Conservation (phyloP, 1,284 basidiomycete genomes). For the Malassezia sympodialis region DNA sequence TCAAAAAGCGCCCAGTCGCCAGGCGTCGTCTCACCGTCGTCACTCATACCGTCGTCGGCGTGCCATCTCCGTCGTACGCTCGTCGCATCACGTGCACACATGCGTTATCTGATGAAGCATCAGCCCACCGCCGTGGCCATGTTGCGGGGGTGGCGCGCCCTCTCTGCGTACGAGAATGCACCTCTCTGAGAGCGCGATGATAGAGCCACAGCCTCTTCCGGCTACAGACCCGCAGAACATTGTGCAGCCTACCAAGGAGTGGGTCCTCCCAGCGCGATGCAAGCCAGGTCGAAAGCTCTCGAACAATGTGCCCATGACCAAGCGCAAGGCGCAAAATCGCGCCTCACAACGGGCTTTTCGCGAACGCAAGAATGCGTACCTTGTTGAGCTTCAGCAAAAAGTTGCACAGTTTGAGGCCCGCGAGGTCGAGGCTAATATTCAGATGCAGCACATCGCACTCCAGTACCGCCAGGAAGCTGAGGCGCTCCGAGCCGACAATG, state of each 20-base stretch:
- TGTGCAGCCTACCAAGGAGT: slow-evolving; percentile 38
- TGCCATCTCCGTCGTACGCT: no score
- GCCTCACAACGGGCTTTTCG: slow-evolving; percentile 41
- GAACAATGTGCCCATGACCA: slow-evolving; percentile 39
- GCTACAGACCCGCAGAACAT: slow-evolving; percentile 3
- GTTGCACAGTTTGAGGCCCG: slow-evolving; percentile 33
- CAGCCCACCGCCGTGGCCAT: not conserved
- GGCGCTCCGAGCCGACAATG: slow-evolving; percentile 21
- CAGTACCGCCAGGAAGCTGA: slow-evolving; percentile 33
- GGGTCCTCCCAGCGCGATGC: slow-evolving; percentile 43
- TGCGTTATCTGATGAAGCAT: slow-evolving; percentile 6
- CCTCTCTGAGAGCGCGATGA: not conserved
- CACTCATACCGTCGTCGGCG: not conserved
- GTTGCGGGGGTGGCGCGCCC: not conserved
- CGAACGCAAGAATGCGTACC: slow-evolving; percentile 35
- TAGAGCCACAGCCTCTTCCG: not conserved
- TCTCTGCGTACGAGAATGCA: not conserved
- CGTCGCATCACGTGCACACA: not conserved
- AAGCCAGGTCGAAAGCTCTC: slow-evolving; percentile 47
- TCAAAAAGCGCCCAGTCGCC: slow-evolving; percentile 31
- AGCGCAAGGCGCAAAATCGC: slow-evolving; percentile 43
- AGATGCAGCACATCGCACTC: slow-evolving; percentile 38
- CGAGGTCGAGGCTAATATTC: slow-evolving; percentile 35
- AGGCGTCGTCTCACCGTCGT: slow-evolving; percentile 4
- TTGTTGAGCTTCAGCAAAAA: slow-evolving; percentile 35